Evolutionary conservation across 2,329 filamentous ascomycete species (phyloP).

Genomic region (Coniochaeta sp.): DNA sequence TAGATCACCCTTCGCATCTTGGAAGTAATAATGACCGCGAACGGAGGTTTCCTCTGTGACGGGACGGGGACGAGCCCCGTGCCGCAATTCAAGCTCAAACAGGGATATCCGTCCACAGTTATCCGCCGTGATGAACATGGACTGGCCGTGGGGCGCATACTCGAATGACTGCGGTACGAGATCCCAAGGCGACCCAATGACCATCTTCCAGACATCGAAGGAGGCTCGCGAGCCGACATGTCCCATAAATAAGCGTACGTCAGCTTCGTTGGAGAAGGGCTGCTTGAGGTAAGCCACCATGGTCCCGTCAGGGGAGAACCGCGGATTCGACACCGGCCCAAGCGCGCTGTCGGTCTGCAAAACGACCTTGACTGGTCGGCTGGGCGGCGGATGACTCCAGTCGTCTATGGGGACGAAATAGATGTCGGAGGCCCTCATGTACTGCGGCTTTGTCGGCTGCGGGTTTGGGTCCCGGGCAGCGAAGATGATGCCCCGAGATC

Average conservation of each 20-base stretch:
- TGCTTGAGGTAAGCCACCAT: slow-evolving; percentile 26
- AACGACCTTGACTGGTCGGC: slow-evolving; percentile 16
- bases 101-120: slow-evolving; percentile 25
- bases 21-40: slow-evolving; percentile 18
- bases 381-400: slow-evolving; percentile 15
- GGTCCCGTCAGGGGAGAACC: slow-evolving; percentile 28
- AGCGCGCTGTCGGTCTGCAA: slow-evolving; percentile 7
- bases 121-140: slow-evolving; percentile 24
- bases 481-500: slow-evolving; percentile 25
- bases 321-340: slow-evolving; percentile 16
- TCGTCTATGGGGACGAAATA: slow-evolving; percentile 26
- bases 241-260: slow-evolving; percentile 22
- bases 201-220: slow-evolving; percentile 19
- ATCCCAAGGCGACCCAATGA: slow-evolving; percentile 17
- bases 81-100: slow-evolving; percentile 23
- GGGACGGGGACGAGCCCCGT: slow-evolving; percentile 15
- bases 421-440: slow-evolving; percentile 13
- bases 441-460: slow-evolving; percentile 5
- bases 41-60: slow-evolving; percentile 21
- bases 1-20: slow-evolving; percentile 13
- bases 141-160: slow-evolving; percentile 24
- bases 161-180: slow-evolving; percentile 23
- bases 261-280: slow-evolving; percentile 13
- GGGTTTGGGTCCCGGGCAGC: slow-evolving; percentile 14
- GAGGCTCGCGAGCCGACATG: slow-evolving; percentile 18